A percentile compares a stretch with the other conserved stretches of the same genome.
Evolutionary conservation across 108 stramenopile genomes (phyloP).

Genomic region (Pseudonitzschia pungens): DNA sequence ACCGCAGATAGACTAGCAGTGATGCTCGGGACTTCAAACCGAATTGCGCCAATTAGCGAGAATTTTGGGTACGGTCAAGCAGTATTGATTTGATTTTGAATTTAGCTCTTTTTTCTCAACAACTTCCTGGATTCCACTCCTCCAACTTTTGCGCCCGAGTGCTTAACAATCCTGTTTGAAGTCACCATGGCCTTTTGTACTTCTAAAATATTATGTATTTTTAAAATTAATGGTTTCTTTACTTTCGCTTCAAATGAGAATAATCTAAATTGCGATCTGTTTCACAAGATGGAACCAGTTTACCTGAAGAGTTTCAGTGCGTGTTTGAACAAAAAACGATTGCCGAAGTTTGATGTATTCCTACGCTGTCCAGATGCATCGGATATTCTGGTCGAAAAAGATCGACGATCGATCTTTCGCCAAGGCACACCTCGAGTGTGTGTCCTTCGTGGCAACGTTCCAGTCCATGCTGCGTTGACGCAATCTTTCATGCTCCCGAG

Average conservation of each 20-base stretch:
- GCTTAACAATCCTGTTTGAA: neutral
- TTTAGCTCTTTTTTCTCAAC: neutral
- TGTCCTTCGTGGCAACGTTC: constrained; percentile 20
- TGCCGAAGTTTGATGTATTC: neutral
- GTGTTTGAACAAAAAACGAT: neutral
- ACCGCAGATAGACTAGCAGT: constrained; percentile 19
- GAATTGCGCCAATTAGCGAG: constrained; percentile 25
- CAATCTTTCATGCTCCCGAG: constrained; percentile 68
- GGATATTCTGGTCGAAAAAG: neutral
- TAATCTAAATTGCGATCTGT: neutral
- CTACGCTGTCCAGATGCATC: neutral
- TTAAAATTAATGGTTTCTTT: neutral
- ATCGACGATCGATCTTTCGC: neutral
- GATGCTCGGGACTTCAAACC: constrained; percentile 25
- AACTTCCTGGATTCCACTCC: neutral
- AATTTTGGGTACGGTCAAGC: constrained; percentile 29
- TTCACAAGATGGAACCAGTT: neutral
- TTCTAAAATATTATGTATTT: neutral
- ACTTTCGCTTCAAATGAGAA: neutral
- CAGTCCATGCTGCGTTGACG: constrained; percentile 63
- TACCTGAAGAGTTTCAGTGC: neutral
- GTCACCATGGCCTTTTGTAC: neutral
- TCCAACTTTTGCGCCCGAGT: neutral
- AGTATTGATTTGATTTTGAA: constrained; percentile 22
- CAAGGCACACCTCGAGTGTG: constrained; percentile 4